phyloP scores from a whole-genome alignment of 805 yeast genomes.

The Saccharomyces cerevisiae region DNA sequence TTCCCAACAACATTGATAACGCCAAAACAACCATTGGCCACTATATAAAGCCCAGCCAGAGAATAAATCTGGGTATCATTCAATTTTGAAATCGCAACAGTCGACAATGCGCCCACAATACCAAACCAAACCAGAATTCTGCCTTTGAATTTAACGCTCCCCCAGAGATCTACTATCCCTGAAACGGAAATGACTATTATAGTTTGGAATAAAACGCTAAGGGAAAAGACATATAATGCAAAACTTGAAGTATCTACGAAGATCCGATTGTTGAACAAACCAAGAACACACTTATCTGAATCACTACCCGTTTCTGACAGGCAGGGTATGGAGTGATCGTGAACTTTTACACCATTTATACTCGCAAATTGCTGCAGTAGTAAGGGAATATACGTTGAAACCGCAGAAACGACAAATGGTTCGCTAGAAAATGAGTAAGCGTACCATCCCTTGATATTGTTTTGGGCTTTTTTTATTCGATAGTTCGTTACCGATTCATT shows the following conservation, averaged over 20 bases:
- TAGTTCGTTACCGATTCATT: neutral
- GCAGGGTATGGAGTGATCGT: slow-evolving; percentile 55
- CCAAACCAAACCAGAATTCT: slow-evolving; percentile 50
- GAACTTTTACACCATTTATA: slow-evolving; percentile 55
- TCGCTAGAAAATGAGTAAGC: slow-evolving; percentile 68
- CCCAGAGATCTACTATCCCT: slow-evolving; percentile 58
- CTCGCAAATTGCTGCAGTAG: slow-evolving; percentile 65
- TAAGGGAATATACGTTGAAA: slow-evolving; percentile 70
- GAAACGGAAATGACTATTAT: slow-evolving; percentile 61
- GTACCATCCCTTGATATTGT: slow-evolving; percentile 54
- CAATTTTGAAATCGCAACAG: slow-evolving; percentile 37
- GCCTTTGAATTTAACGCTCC: slow-evolving; percentile 42
- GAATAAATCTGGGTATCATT: slow-evolving; percentile 24
- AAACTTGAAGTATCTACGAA: slow-evolving; percentile 66
- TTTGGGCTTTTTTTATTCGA: slow-evolving; percentile 24
- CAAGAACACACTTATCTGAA: slow-evolving; percentile 38
- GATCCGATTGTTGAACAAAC: slow-evolving; percentile 34
- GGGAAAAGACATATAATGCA: slow-evolving; percentile 65
- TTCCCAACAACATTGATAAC: slow-evolving; percentile 76
- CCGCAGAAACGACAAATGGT: slow-evolving; percentile 72
- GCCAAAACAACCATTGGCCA: slow-evolving; percentile 65
- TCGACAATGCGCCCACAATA: slow-evolving; percentile 46
- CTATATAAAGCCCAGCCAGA: slow-evolving; percentile 43
- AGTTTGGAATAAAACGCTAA: slow-evolving; percentile 66
- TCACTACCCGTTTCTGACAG: slow-evolving; percentile 10